phyloP scores from a whole-genome alignment of 2,329 filamentous ascomycete species.

The Xylaria polymorpha region DNA sequence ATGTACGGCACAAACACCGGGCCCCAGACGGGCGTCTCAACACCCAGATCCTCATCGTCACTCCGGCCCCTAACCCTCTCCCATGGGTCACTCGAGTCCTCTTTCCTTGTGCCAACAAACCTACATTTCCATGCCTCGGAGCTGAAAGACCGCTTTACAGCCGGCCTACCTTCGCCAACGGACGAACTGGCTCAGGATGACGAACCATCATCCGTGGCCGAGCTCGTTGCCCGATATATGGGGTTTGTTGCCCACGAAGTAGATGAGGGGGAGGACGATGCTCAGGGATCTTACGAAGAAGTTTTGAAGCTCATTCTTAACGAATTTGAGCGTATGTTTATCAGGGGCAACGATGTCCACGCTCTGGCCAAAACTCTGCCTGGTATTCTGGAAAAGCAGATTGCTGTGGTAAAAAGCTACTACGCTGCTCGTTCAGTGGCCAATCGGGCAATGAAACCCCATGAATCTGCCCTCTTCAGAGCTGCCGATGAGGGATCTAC shows the following conservation, averaged over 20 bases:
- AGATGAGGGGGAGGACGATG: conserved; percentile 90
- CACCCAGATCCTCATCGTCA: conserved; percentile 91
- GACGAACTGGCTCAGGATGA: conserved; percentile 98
- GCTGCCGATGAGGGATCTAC: conserved; percentile 87
- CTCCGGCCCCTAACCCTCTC: conserved; percentile 89
- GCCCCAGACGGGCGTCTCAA: conserved; percentile 95
- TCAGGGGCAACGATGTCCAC: conserved; percentile 96
- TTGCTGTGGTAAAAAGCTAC: conserved; percentile 89
- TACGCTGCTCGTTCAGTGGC: conserved; percentile 87
- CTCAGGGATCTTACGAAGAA: conserved; percentile 88
- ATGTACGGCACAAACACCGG: conserved; percentile 90
- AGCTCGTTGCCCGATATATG: conserved; percentile 93
- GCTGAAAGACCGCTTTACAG: conserved; percentile 89
- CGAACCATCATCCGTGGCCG: conserved; percentile 94
- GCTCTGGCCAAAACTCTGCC: conserved; percentile 86
- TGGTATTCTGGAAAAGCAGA: conserved; percentile 92
- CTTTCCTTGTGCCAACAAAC: conserved; percentile 92
- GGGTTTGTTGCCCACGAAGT: conserved; percentile 90
- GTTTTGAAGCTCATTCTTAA: conserved; percentile 92
- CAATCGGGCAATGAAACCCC: conserved; percentile 87
- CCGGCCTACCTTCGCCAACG: conserved; percentile 87
- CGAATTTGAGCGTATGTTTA: conserved; percentile 95
- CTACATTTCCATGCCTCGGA: conserved; percentile 97
- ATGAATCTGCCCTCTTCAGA: conserved; percentile 92
- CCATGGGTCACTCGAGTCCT: conserved; percentile 96